phyloP scores from a whole-genome alignment of 495 filamentous ascomycete genomes.

The Aspergillus nidulans region DNA sequence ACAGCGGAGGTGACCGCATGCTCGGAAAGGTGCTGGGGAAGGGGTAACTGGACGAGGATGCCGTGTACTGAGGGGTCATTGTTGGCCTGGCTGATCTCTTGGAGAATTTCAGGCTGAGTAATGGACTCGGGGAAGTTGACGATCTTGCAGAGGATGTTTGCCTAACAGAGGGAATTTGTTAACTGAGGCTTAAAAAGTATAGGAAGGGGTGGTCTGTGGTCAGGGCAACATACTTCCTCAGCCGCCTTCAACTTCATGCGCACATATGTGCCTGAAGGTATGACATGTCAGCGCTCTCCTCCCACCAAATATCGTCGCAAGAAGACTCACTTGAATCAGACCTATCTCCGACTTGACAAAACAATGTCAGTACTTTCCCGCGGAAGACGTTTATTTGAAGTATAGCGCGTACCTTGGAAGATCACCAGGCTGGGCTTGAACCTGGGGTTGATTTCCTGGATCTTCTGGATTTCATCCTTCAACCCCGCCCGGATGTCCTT shows the following conservation, averaged over 20 bases:
- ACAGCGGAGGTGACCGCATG: conserved; percentile 85
- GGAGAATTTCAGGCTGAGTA: conserved; percentile 79
- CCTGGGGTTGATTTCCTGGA: conserved; percentile 74
- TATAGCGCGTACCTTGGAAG: conserved; percentile 67
- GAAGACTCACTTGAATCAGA: conserved; percentile 79
- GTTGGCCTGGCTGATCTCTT: conserved; percentile 76
- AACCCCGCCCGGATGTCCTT: conserved; percentile 79
- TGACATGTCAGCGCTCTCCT: conserved; percentile 24
- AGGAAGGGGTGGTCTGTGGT: neutral
- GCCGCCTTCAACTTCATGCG: conserved; percentile 99
- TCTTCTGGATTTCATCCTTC: conserved; percentile 70
- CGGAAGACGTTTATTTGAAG: neutral
- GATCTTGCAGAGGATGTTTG: conserved; percentile 82
- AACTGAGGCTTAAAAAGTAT: conserved; percentile 1
- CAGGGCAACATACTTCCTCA: conserved; percentile 60
- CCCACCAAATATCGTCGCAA: neutral
- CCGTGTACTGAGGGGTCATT: conserved; percentile 84
- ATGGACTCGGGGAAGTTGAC: conserved; percentile 76
- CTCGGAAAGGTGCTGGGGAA: conserved; percentile 86
- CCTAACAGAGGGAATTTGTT: conserved; percentile 45
- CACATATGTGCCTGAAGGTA: conserved; percentile 80
- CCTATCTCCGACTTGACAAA: conserved; percentile 66
- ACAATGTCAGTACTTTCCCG: conserved; percentile 13
- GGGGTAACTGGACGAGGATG: conserved; percentile 87
- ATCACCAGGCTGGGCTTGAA: conserved; percentile 88